Evolutionary conservation across 768 basidiomycete species (phyloP), one percentile per base, ranked within the genome.

Genomic region (Sarcomyxa edulis): DNA sequence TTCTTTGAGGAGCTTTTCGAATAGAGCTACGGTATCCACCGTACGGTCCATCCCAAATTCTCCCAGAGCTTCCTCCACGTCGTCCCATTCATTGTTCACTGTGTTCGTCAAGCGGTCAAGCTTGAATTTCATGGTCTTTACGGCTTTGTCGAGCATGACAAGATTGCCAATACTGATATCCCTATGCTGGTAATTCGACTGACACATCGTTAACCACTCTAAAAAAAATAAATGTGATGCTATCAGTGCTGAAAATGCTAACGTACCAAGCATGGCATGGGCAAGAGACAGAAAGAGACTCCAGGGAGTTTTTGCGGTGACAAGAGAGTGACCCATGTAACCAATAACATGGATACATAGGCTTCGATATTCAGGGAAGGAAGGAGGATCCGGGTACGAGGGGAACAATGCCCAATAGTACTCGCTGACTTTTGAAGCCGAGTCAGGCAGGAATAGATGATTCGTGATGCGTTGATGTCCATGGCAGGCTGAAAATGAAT

Each of bases 81-180:
- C n/a, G n/a, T n/a, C n/a, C n/a, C n/a, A n/a, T n/a, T n/a, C n/a
- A n/a, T n/a, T n/a, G n/a, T n/a, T n/a, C n/a, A n/a, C n/a, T n/a
- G n/a, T n/a, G n/a, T n/a, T n/a, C n/a, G n/a, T n/a, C n/a, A n/a
- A n/a, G n/a, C n/a, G n/a, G n/a, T n/a, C n/a, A n/a, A n/a, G n/a
- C n/a, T n/a, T n/a, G n/a, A n/a, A n/a, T n/a, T n/a, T n/a, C n/a
- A n/a, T n/a, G n/a, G n/a, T n/a, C 41, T 19, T 37, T 27, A 28
- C 20, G 23, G 28, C 18, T 22, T 19, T 31, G 15, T 35, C 37
- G 20, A 46, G 33, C 28, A 29, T 32, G 11, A 46, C 24, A 21
- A 49, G 34, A 28, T 46, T 46, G 9, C 29, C 47, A 10, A 48
- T 43, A 27, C 44, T 46, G 21, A 48, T 36, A 28, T 48, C 44